These are phyloP conservation scores for Penicillium hesseltinei DNA, from an alignment of 2,329 filamentous ascomycete genomes.

Conservation along the genomic window DNA sequence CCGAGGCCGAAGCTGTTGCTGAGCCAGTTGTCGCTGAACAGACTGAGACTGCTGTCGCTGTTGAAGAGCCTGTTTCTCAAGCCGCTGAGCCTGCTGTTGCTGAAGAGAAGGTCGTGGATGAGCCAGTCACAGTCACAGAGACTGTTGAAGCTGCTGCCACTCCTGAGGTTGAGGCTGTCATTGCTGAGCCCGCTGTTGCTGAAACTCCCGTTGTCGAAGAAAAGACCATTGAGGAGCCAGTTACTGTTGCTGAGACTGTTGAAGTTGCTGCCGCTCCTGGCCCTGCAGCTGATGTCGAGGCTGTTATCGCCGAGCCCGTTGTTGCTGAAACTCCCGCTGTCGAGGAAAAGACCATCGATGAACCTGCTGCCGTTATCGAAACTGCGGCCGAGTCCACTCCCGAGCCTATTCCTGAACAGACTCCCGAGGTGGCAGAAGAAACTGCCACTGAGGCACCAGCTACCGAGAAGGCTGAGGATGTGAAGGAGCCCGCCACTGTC, in stretches of 20 bases:
- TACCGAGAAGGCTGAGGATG: neutral
- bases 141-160: conserved; percentile 1
- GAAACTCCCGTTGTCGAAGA: neutral
- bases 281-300: neutral
- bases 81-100: neutral
- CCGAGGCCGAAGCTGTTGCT: conserved; percentile 3
- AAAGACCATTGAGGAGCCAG: neutral
- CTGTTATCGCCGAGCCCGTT: neutral
- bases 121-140: conserved; percentile 1
- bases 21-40: conserved; percentile 7
- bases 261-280: neutral
- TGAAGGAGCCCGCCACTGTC: neutral
- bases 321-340: neutral
- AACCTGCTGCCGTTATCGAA: neutral
- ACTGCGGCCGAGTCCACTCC: neutral
- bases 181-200: neutral
- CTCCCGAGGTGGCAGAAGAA: neutral
- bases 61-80: conserved; percentile 7
- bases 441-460: neutral
- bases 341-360: neutral
- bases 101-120: conserved; percentile 3
- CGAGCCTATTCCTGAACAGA: neutral
- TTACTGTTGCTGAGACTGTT: neutral
- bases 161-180: neutral
- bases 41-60: conserved; percentile 2